A percentile compares a stretch with the other conserved stretches of the same genome.
phyloP scores from a whole-genome alignment of 2,329 filamentous ascomycete genomes.

The Exophiala alcalophila region DNA sequence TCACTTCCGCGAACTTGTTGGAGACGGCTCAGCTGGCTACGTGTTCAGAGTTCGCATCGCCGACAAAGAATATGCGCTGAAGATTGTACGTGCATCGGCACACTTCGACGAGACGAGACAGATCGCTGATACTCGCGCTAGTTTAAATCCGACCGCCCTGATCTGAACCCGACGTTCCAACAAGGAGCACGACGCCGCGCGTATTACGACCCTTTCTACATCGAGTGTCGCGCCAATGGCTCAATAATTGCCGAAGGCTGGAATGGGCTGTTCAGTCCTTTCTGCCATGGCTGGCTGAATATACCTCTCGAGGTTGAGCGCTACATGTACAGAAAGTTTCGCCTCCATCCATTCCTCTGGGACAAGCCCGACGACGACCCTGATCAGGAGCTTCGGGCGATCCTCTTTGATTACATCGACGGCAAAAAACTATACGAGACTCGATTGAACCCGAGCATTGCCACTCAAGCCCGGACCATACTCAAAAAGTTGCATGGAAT shows the following conservation, averaged over 20 bases:
- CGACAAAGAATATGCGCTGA: slow-evolving; percentile 8
- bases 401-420: slow-evolving; percentile 9
- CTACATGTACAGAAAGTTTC: not conserved
- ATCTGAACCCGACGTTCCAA: not conserved
- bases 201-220: slow-evolving; percentile 16
- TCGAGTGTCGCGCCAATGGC: slow-evolving; percentile 15
- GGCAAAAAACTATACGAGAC: not conserved
- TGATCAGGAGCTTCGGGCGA: slow-evolving; percentile 2
- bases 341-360: slow-evolving; percentile 6
- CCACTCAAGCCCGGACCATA: slow-evolving; percentile 1
- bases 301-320: not conserved
- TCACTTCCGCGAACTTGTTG: slow-evolving; percentile 4
- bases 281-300: slow-evolving; percentile 11
- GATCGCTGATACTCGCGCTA: not conserved
- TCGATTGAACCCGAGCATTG: slow-evolving; percentile 3
- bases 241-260: slow-evolving; percentile 8
- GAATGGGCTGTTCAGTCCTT: slow-evolving; percentile 5
- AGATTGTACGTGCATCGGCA: too few species aligned
- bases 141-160: slow-evolving; percentile 14
- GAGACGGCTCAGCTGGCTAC: slow-evolving; percentile 3
- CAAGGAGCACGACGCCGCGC: slow-evolving; percentile 1
- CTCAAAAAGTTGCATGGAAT: slow-evolving; percentile 2
- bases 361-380: not conserved
- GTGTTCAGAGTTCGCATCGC: slow-evolving; percentile 9
- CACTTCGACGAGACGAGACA: too few species aligned